phyloP scores from a whole-genome alignment of 176 grass and related monocot species.

The Oryza longistaminata region DNA sequence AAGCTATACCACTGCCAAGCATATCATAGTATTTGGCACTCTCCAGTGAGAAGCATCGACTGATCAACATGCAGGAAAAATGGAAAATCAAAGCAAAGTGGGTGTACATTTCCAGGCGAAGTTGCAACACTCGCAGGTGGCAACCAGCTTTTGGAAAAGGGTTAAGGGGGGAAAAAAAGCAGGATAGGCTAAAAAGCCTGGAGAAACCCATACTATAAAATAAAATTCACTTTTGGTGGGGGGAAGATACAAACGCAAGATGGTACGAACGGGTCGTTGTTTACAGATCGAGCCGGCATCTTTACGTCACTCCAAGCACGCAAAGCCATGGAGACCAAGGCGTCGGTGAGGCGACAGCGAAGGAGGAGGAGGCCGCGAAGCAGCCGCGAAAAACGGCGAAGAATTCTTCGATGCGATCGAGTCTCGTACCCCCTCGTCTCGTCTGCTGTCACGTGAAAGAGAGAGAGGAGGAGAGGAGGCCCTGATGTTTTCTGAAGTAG shows the following conservation, averaged over 20 bases:
- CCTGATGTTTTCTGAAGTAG: conserved; percentile 32
- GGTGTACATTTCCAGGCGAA: neutral
- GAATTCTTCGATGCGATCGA: neutral
- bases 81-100: neutral
- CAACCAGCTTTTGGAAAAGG: neutral
- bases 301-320: neutral
- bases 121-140: no score
- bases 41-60: neutral
- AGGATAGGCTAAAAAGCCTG: neutral
- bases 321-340: neutral
- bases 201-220: neutral
- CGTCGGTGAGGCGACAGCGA: neutral
- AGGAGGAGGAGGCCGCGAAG: conserved; percentile 3
- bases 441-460: neutral
- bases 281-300: neutral
- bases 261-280: neutral
- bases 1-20: no score
- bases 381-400: conserved; percentile 21
- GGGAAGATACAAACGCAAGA: neutral
- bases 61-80: neutral
- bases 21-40: no score
- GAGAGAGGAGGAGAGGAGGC: no score
- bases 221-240: neutral
- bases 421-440: neutral
- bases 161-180: no score